These are phyloP conservation scores for Neurospora tetraspora DNA, from an alignment of 495 filamentous ascomycete genomes.

Conservation along the genomic window DNA sequence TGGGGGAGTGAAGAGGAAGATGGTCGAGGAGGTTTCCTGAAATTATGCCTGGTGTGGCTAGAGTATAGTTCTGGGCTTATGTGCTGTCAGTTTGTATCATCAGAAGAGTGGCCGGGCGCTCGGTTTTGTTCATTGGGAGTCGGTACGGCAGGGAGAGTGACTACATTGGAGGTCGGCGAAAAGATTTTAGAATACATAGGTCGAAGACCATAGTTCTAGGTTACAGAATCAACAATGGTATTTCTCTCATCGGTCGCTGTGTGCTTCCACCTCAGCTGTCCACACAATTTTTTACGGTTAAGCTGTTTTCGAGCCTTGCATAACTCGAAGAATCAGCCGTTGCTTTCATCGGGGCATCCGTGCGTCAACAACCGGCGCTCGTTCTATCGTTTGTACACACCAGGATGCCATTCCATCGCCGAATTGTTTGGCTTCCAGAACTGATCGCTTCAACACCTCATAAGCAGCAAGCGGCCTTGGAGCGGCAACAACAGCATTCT, in stretches of 20 bases:
- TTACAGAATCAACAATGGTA: neutral
- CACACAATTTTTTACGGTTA: no score
- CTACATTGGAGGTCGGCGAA: neutral
- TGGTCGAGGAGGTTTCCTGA: conserved; percentile 35
- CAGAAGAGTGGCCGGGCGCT: neutral
- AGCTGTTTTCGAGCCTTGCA: neutral
- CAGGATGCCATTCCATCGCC: neutral
- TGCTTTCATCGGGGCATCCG: neutral
- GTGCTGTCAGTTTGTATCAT: neutral
- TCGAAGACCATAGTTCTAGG: neutral
- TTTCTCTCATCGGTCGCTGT: neutral
- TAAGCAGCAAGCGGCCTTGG: neutral
- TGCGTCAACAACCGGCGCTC: neutral
- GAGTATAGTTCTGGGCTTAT: neutral
- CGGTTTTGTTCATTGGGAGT: neutral
- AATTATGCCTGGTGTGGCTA: neutral
- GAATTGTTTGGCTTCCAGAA: neutral
- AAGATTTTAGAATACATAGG: neutral
- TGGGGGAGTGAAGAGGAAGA: conserved; percentile 21
- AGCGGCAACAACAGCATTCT: neutral
- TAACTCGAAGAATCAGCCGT: neutral
- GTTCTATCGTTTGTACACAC: neutral
- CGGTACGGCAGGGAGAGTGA: neutral
- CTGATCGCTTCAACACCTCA: neutral
- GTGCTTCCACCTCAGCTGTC: neutral